Base-by-base conservation (phyloP, 2,329 filamentous ascomycete species). In the Cladosporium sphaerospermum region DNA sequence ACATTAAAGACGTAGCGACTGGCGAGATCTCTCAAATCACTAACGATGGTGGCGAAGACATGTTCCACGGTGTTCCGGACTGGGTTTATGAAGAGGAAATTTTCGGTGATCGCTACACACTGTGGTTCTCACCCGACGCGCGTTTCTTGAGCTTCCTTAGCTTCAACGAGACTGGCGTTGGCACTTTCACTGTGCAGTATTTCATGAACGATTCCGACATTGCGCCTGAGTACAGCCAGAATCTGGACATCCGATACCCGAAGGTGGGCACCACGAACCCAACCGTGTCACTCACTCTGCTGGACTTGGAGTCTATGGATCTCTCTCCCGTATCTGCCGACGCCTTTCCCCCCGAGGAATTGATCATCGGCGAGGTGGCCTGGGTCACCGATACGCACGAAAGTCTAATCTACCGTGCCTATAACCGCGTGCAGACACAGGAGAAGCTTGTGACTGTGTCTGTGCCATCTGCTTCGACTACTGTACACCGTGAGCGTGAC, bases 181-280 rank as follows among this genome's bases (percentile, higher is more conserved):
- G 75, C 3, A 85, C 82, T 1, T 86, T 81, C 65, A 81, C 77
- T 0, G 75, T 88, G 9, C 81, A 82, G 0, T 86, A 85, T 67
- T 87, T 82, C 66, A 85, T 84, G 78, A 73, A 80, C 50, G 72
- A 76, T 53, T 67, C 80, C 54, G 67, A 77, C 19, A 65, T 81
- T 11, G 80, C 83, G 0, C 81, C 82, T 0, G 69, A 76, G 0
- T 87, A 88, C 61, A 83, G 84, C 1, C 67, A 73, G 0, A 79
- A 86, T 58, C 69, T 86, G 2, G 77, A 85, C 19, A 67, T 88
- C 45, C 75, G 83, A 10, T 87, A 88, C 58, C 84, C 84, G 41
- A 87, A 87, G 67, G 83, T 85, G 9, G 83, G 83, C 44, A 78
- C 78, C 45, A 84, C 76, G 56, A 87, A 87, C 61, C 84, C 84